Base-by-base conservation (phyloP, 2,329 filamentous ascomycete genomes). In the Canariomyces notabilis region DNA sequence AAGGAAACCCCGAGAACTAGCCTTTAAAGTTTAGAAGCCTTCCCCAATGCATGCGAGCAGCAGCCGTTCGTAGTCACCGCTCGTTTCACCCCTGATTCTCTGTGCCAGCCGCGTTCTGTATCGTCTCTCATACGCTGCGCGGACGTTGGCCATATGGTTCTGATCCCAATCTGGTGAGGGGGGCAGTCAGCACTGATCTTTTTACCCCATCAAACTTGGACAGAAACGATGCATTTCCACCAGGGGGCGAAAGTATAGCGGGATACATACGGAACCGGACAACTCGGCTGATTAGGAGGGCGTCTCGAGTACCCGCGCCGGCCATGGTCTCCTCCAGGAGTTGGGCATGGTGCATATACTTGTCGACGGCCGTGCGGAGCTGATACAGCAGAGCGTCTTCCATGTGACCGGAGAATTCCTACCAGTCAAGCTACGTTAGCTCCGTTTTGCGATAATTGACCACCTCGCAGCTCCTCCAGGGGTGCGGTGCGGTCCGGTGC, bases 361-460 rank as follows among this genome's bases (percentile, higher is more conserved):
- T 87, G 66, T 96, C 89, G 5, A 79, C 71, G 2, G 87, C 91
- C 11, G 83, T 75, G 9, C 77, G 77, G n/a, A 96, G 71, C 64
- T 95, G 89, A 62, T 82, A 82, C 20, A 93, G 68, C 1, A 97
- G 76, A 0, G 89, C 89, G 14, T 87, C 79, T 63, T 90, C 75
- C 89, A 97, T 96, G 63, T 97, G 91, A 1, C 91, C 91, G 0
- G 83, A 87, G 67, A 96, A 96, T 59, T 93, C 82, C 69, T 83
- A 59, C 36, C 38, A 12, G 33, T 19, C 12, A 36, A 7, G 18
- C 12, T 36, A 15, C 16, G 29, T 19, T 26, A 21, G 19, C 16
- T 29, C 19, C 9, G 6, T 35, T n/a, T 12, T 5, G 26, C 18
- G 5, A n/a, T n/a, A 18, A 26, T n/a, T n/a, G n/a, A n/a, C n/a